Conservation (phyloP, 1,284 basidiomycete genomes). For the Leccinum subspadiceum region DNA sequence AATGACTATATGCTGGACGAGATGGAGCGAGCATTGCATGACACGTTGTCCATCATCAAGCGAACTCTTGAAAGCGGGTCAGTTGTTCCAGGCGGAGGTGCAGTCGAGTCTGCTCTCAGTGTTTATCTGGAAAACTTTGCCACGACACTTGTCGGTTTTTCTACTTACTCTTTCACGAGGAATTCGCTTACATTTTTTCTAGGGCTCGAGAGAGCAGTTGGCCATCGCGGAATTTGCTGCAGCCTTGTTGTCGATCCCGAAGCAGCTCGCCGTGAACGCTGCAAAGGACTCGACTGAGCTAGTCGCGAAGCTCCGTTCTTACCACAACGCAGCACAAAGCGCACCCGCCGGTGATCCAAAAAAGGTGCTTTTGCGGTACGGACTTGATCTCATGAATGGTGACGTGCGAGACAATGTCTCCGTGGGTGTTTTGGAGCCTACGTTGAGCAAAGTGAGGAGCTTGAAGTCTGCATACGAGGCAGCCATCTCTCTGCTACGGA, state of each 20-base stretch:
- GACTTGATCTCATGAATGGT: conserved; percentile 92
- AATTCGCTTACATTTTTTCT: conserved; percentile 10
- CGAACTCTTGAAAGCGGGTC: conserved; percentile 94
- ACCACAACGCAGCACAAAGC: conserved; percentile 96
- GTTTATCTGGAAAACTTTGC: conserved; percentile 99
- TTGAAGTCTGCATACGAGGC: conserved; percentile 97
- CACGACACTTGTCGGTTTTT: conserved; percentile 78
- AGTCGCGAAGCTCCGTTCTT: conserved; percentile 94
- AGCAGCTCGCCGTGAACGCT: conserved; percentile 96
- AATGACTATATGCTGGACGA: conserved; percentile 99
- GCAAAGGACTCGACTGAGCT: conserved; percentile 98
- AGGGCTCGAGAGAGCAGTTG: conserved; percentile 97
- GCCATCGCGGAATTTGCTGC: conserved; percentile 98
- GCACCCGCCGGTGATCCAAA: conserved; percentile 91
- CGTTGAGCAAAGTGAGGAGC: conserved; percentile 95
- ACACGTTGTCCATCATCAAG: conserved; percentile 94
- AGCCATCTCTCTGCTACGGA: conserved; percentile 91
- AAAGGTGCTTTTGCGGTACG: conserved; percentile 91
- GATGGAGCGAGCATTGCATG: conserved; percentile 97
- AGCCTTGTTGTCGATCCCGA: conserved; percentile 93
- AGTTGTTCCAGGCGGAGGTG: conserved; percentile 97
- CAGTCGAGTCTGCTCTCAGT: conserved; percentile 94
- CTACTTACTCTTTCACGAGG: background rate
- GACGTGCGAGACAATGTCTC: conserved; percentile 93
- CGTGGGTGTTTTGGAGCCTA: conserved; percentile 95